Evolutionary conservation across 2,329 filamentous ascomycete genomes (phyloP), one percentile per base, ranked within the genome.

Genomic region (Blastomyces parvus): DNA sequence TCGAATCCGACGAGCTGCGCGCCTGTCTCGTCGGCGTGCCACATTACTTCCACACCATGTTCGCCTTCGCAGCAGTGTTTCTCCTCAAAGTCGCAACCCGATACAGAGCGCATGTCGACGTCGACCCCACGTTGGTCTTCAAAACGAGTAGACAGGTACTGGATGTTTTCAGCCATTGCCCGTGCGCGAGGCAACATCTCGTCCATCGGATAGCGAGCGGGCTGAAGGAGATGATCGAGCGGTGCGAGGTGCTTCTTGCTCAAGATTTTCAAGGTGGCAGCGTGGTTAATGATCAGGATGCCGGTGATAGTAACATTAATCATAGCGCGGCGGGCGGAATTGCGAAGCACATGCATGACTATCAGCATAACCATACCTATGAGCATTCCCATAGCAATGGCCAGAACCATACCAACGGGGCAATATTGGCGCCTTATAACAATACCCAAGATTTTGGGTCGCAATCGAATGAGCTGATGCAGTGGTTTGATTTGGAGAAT

Each of bases 1-100:
- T 77, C 1, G 67, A 74, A 38, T 76, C 77, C 55, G 68, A 70
- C 19, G 72, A 76, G 63, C 69, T 77, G 0, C 74, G 74, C 38
- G 67, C 70, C 22, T 72, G 71, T 22, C 70, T 78, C 13, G 69
- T 75, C 8, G 76, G 76, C 50, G 74, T 78, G 61, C 76, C 77
- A 0, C 74, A 77, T 48, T 78, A 78, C 63, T 73, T 79, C 59
- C 74, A 78, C 63, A 77, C 76, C 27, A 78, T 78, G 74, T 74
- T 78, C 59, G 74, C 77, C 0, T 78, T 78, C 63, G 74, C 76
- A 0, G 72, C 73, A 14, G 73, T 77, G 56, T 77, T 78, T 50
- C 65, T 79, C 7, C 66, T 78, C 25, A 76, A 77, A 66, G 70
- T 76, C 17, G 69, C 72, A 61, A 68, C 77, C 67, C 70, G 77